A percentile compares a stretch with the other conserved stretches of the same genome.
phyloP scores from a whole-genome alignment of 305 asterid genomes.

The Ruellia speciosa region DNA sequence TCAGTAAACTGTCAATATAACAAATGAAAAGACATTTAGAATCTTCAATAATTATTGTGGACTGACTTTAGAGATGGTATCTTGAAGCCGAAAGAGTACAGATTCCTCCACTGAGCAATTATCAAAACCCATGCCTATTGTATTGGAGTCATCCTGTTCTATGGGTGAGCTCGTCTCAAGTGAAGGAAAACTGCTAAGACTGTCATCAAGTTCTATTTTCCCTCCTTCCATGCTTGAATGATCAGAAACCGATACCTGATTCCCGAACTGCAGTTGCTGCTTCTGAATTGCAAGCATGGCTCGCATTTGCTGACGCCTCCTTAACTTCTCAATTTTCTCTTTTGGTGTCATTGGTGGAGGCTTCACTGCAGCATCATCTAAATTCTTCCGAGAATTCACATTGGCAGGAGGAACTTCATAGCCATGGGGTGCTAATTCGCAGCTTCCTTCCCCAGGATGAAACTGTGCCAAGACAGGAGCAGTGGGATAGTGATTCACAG shows the following conservation, averaged over 20 bases:
- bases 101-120: conserved; percentile 59
- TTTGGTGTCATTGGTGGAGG: conserved; percentile 74
- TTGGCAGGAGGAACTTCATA: conserved; percentile 38
- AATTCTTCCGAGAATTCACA: conserved; percentile 32
- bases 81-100: conserved; percentile 73
- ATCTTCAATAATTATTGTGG: conserved; percentile 11
- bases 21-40: conserved; percentile 5
- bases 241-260: conserved; percentile 43
- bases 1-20: conserved; percentile 8
- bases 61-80: conserved; percentile 57
- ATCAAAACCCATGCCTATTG: conserved; percentile 31
- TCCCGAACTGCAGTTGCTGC: conserved; percentile 72
- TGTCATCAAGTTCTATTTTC: conserved; percentile 41
- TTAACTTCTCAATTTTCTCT: conserved; percentile 83
- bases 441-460: conserved; percentile 36
- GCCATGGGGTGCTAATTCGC: conserved; percentile 28
- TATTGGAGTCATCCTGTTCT: conserved; percentile 48
- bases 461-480: conserved; percentile 33
- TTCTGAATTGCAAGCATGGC: conserved; percentile 85
- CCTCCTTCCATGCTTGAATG: conserved; percentile 45
- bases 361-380: conserved; percentile 30
- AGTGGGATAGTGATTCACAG: conserved; percentile 37
- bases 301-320: conserved; percentile 85
- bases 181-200: conserved; percentile 34
- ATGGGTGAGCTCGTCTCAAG: conserved; percentile 42